Evolutionary conservation across 2,329 filamentous ascomycete genomes (phyloP).

Genomic region (Paecilomyces niveus): DNA sequence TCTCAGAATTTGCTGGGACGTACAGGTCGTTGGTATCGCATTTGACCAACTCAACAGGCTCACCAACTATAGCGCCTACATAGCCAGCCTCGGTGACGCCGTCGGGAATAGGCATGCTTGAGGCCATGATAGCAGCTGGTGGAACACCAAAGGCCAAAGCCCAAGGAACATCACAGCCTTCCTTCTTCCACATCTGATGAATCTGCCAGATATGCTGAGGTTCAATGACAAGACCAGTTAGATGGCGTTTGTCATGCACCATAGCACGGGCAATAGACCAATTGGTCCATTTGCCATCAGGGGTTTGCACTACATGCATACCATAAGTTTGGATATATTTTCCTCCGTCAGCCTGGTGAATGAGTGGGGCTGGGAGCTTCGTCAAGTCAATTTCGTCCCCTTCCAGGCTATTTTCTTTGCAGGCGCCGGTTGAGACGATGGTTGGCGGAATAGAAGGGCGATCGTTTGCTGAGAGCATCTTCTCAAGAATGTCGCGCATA

Average conservation of each 20-base stretch:
- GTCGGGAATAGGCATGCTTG: no score
- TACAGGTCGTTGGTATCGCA: no score
- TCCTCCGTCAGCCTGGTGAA: conserved; percentile 43
- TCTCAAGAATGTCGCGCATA: conserved; percentile 35
- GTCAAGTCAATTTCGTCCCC: conserved; percentile 38
- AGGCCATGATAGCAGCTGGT: no score
- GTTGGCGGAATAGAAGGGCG: conserved; percentile 23
- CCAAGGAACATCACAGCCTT: conserved; percentile 42
- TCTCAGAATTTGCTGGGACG: no score
- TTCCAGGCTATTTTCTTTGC: conserved; percentile 37
- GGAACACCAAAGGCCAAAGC: conserved; percentile 13
- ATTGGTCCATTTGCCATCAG: conserved; percentile 41
- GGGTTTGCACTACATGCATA: conserved; percentile 41
- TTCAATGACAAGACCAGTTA: conserved; percentile 33
- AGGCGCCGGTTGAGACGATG: conserved; percentile 31
- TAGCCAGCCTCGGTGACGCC: no score
- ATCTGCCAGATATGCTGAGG: conserved; percentile 44
- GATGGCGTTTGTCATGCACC: no score
- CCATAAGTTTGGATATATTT: conserved; percentile 47
- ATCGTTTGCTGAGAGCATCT: conserved; percentile 33
- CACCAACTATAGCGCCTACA: no score
- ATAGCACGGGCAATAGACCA: conserved; percentile 25
- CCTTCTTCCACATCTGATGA: conserved; percentile 40
- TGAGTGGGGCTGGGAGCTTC: conserved; percentile 33
- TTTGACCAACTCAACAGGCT: no score